Percentiles rank a stretch among this genome's conserved stretches.
These are phyloP conservation scores for Colletotrichum tabaci DNA, from an alignment of 2,329 filamentous ascomycete species.

Conservation along the genomic window DNA sequence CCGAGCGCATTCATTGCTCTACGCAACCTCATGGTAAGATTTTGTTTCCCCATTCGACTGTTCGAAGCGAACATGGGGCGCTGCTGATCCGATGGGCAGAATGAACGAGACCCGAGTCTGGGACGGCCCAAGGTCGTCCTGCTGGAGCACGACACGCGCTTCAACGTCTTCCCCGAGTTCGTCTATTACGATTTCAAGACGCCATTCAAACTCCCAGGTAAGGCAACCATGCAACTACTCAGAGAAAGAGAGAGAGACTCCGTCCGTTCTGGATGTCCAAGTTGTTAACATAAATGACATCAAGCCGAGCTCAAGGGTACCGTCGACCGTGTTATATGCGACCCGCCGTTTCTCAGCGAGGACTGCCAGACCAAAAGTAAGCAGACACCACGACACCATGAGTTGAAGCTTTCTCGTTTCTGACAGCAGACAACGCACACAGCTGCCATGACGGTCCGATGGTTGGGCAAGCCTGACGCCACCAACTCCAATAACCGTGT, in stretches of 20 bases:
- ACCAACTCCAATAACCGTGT: conserved; percentile 54
- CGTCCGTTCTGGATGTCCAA: background rate
- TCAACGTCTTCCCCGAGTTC: conserved; percentile 82
- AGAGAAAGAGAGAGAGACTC: background rate
- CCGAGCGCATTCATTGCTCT: conserved; percentile 84
- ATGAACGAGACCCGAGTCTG: conserved; percentile 45
- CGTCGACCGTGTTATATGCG: conserved; percentile 79
- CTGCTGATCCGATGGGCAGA: conserved; percentile 11
- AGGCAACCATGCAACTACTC: conserved; percentile 33
- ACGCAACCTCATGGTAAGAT: conserved; percentile 76
- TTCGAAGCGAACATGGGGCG: too few relatives aligned
- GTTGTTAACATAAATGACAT: background rate
- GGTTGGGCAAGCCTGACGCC: conserved; percentile 69
- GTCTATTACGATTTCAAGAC: conserved; percentile 81
- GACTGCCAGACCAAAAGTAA: conserved; percentile 85
- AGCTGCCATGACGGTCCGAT: conserved; percentile 83
- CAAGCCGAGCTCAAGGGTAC: conserved; percentile 71
- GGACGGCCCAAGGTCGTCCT: conserved; percentile 73
- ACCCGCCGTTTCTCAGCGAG: conserved; percentile 84
- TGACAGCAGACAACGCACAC: background rate
- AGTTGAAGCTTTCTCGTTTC: background rate
- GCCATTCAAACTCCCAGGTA: conserved; percentile 76
- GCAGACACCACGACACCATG: conserved; percentile 37
- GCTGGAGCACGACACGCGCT: conserved; percentile 82
- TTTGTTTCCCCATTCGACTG: background rate